Evolutionary conservation across 257 asterid genomes (phyloP).

Genomic region (Solanum pimpinellifolium): DNA sequence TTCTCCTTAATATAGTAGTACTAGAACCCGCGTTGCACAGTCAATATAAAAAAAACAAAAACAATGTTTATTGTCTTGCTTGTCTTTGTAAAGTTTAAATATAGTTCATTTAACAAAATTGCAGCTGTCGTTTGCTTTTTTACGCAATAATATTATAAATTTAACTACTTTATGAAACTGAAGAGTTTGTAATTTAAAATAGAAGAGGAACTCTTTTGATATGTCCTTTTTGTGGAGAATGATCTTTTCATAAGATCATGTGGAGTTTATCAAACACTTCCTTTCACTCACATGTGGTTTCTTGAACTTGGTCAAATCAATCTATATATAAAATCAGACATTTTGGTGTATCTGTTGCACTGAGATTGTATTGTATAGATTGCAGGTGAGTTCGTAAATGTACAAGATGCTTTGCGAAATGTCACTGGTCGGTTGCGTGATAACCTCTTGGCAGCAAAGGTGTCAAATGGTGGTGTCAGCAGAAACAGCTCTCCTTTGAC

Average conservation of each 20-base stretch:
- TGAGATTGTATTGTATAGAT: conserved; percentile 24
- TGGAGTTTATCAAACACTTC: neutral
- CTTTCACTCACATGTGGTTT: neutral
- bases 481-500: conserved; percentile 16
- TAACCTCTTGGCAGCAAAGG: conserved; percentile 22
- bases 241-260: neutral
- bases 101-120: neutral
- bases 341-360: neutral
- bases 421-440: conserved; percentile 58
- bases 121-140: neutral
- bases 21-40: neutral
- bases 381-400: conserved; percentile 53
- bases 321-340: neutral
- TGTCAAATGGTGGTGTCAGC: conserved; percentile 16
- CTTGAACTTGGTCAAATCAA: neutral
- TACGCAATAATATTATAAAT: neutral
- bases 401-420: conserved; percentile 50
- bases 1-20: neutral
- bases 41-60: too few relatives aligned
- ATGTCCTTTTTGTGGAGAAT: neutral
- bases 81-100: neutral
- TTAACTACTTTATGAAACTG: neutral
- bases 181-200: neutral
- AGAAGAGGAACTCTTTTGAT: neutral
- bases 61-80: neutral